A percentile compares a stretch with the other conserved stretches of the same genome.
Conservation (phyloP, 305 asterid genomes). For the Striga hermonthica region DNA sequence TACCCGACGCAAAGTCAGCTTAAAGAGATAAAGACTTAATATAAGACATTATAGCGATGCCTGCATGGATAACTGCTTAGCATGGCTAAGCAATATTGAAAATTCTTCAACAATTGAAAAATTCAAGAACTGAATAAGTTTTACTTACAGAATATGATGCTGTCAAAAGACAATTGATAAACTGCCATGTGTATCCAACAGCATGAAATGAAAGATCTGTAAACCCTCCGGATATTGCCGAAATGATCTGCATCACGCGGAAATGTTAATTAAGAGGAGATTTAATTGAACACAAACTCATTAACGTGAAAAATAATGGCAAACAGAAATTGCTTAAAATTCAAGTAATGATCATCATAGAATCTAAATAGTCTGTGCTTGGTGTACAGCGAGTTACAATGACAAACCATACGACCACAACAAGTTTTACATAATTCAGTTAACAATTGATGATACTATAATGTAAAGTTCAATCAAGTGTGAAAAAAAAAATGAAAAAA, state of each 20-base stretch:
- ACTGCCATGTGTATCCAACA: conserved; percentile 85
- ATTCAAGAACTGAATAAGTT: not conserved
- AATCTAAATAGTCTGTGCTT: conserved; percentile 1
- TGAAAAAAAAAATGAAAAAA: too few relatives aligned
- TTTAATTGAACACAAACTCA: conserved; percentile 9
- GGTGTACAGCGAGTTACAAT: conserved; percentile 8
- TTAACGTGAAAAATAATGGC: not conserved
- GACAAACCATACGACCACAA: too few relatives aligned
- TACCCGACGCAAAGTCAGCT: conserved; percentile 82
- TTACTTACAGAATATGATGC: conserved; percentile 91
- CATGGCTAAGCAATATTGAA: not conserved
- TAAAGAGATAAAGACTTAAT: conserved; percentile 32
- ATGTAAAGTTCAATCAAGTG: too few relatives aligned
- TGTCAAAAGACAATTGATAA: conserved; percentile 79
- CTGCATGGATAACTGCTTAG: not conserved
- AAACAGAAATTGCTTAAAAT: not conserved
- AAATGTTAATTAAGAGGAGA: conserved; percentile 10
- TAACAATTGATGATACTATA: too few relatives aligned
- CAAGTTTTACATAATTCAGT: too few relatives aligned
- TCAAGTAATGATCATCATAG: too few relatives aligned
- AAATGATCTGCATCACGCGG: conserved; percentile 64
- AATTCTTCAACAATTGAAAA: not conserved
- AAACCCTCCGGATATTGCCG: conserved; percentile 90
- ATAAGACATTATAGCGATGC: conserved; percentile 9
- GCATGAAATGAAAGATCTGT: conserved; percentile 85